Percentiles rank a stretch among this genome's conserved stretches.
Evolutionary conservation across 2,329 filamentous ascomycete genomes (phyloP).

Genomic region (Escovopsis sp.): DNA sequence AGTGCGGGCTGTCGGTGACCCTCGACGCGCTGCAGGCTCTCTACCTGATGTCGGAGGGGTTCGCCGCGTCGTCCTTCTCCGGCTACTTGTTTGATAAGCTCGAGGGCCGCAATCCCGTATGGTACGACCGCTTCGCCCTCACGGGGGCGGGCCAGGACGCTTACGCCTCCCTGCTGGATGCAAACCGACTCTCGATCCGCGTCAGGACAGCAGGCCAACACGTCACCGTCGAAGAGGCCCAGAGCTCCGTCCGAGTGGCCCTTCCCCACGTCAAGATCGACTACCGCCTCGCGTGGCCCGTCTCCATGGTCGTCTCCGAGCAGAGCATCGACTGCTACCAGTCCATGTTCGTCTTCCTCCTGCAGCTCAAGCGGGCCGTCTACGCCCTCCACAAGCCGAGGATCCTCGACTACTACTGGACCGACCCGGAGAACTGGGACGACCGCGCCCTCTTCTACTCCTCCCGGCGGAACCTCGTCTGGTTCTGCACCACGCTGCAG

Average conservation of each 20-base stretch:
- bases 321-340: conserved; percentile 54
- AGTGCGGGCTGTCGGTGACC: conserved; percentile 50
- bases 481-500: conserved; percentile 63
- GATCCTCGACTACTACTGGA: conserved; percentile 26
- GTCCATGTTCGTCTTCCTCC: conserved; percentile 55
- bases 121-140: conserved; percentile 71
- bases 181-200: conserved; percentile 47
- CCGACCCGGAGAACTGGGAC: conserved; percentile 21
- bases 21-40: conserved; percentile 55
- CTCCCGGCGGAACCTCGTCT: conserved; percentile 55
- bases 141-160: conserved; percentile 65
- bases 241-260: conserved; percentile 40
- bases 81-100: conserved; percentile 61
- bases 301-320: conserved; percentile 58
- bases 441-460: conserved; percentile 38
- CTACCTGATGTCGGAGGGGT: conserved; percentile 66
- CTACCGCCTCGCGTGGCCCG: conserved; percentile 53
- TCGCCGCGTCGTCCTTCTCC: conserved; percentile 50
- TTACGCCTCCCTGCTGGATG: conserved; percentile 44
- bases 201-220: conserved; percentile 27
- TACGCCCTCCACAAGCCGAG: conserved; percentile 47
- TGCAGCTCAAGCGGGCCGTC: conserved; percentile 62
- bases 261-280: conserved; percentile 50
- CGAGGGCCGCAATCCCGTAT: conserved; percentile 43
- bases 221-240: conserved; percentile 29